Conservation (phyloP, 768 basidiomycete genomes). For the Suillus subaureus region DNA sequence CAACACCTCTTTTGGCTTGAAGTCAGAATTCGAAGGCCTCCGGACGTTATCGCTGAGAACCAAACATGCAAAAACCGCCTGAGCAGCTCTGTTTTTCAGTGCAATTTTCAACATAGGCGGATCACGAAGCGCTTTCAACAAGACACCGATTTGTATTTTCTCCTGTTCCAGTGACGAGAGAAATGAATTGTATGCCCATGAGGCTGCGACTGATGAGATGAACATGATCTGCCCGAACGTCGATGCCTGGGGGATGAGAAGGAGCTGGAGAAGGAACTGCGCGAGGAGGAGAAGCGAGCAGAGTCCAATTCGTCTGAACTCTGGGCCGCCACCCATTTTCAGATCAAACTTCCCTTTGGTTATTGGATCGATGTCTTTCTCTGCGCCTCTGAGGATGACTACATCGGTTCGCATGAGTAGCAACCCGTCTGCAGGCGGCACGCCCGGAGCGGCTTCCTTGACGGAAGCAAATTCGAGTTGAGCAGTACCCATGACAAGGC, state of each 20-base stretch:
- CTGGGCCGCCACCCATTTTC: conserved; percentile 17
- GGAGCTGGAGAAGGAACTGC: conserved; percentile 37
- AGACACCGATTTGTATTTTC: conserved; percentile 26
- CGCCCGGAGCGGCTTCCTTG: conserved; percentile 21
- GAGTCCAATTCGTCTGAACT: conserved; percentile 25
- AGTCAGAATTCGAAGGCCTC: conserved; percentile 3
- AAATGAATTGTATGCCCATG: conserved; percentile 39
- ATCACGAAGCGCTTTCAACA: conserved; percentile 17
- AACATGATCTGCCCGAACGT: conserved; percentile 41
- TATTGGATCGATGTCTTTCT: conserved; percentile 32
- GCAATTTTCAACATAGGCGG: conserved; percentile 23
- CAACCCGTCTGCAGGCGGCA: conserved; percentile 35
- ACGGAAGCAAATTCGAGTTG: conserved; percentile 23
- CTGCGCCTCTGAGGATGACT: conserved; percentile 33
- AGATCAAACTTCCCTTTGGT: conserved; percentile 35
- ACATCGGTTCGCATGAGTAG: conserved; percentile 26
- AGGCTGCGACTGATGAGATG: conserved; percentile 31
- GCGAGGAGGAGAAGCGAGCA: conserved; percentile 34
- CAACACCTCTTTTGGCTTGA: conserved; percentile 12
- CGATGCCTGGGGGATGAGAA: conserved; percentile 36
- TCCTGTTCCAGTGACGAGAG: conserved; percentile 40
- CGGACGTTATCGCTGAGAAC: conserved; percentile 16
- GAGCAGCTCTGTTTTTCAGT: conserved; percentile 11
- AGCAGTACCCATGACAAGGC: conserved; percentile 34
- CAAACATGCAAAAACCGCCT: conserved; percentile 28